Conservation (phyloP, 2,329 filamentous ascomycete genomes). For the Dactylellina leptospora region DNA sequence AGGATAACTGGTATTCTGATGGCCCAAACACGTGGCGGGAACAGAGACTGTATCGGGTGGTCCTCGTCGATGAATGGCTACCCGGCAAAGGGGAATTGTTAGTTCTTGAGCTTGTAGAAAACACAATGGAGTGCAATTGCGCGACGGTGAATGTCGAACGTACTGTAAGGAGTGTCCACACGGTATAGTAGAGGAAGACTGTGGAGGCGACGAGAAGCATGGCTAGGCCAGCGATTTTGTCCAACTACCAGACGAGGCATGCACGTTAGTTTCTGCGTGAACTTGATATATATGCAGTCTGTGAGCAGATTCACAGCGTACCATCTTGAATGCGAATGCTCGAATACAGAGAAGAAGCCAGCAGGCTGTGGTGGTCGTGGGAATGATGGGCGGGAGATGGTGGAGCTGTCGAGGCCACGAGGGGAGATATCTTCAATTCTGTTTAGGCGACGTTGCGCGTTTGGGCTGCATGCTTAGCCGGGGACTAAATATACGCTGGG, state of each 20-base stretch:
- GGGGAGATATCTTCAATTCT: slow-evolving; percentile 26
- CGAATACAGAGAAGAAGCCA: neutral
- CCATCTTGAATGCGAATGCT: slow-evolving; percentile 46
- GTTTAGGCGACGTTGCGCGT: slow-evolving; percentile 53
- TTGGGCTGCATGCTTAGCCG: slow-evolving; percentile 9
- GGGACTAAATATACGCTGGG: slow-evolving; percentile 32
- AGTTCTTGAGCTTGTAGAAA: neutral
- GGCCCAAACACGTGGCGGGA: slow-evolving; percentile 97
- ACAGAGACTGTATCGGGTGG: slow-evolving; percentile 91
- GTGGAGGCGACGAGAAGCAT: slow-evolving; percentile 78
- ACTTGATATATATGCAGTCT: too few relatives aligned
- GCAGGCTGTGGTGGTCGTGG: slow-evolving; percentile 3
- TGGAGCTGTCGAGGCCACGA: slow-evolving; percentile 11
- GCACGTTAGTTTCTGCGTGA: slow-evolving; percentile 18
- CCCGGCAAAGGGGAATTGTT: slow-evolving; percentile 1
- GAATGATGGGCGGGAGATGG: neutral
- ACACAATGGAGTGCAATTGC: slow-evolving; percentile 4
- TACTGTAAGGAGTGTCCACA: slow-evolving; percentile 99
- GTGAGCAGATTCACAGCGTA: too few relatives aligned
- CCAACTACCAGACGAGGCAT: slow-evolving; percentile 71
- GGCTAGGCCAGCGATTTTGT: slow-evolving; percentile 80
- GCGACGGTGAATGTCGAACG: slow-evolving; percentile 53
- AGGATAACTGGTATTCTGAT: slow-evolving; percentile 98
- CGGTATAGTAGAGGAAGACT: slow-evolving; percentile 89
- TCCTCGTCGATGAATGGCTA: slow-evolving; percentile 97